Base-by-base conservation (phyloP, 768 basidiomycete species). In the Dentipellis fragilis region DNA sequence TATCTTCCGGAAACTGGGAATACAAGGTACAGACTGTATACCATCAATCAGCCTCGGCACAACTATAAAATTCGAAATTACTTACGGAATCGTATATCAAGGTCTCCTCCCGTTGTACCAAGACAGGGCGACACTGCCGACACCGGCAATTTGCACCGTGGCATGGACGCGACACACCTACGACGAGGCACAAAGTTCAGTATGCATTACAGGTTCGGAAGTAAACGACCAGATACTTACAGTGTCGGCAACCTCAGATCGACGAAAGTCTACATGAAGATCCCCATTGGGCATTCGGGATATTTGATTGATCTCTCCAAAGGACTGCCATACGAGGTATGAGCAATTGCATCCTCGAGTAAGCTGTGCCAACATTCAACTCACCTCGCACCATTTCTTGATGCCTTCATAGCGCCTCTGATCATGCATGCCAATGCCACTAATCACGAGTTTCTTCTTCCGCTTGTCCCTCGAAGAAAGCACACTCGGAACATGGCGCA, bases 131-230 rank as follows among this genome's bases (percentile, higher is more conserved):
- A 89, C 87, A 66, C 86, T 88, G 58, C 88, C 88, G 9, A 85
- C 87, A 49, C 85, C 84, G 39, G 77, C 69, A 56, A 90, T 89
- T 63, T 78, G 74, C 1, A 90, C 88, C 64, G 79, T 79, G 51
- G 88, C 88, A 60, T 85, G 82, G 56, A 90, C 68, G 40, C 88
- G 85, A 64, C 87, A 90, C 2, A 89, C 87, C 87, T 89, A 57
- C 14, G n/a, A n/a, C 4, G n/a, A 2, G 9, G n/a, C 42, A 5
- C 19, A 7, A 1, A 17, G 42, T 45, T 45, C 42, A 45, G 42
- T 17, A 19, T 17, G 14, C n/a, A 45, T 8, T 17, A 17, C 23
- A 47, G 14, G 52, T 22, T 12, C 23, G 36, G 16, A 39, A 14
- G 4, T 34, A 16, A 34, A 22, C 48, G 10, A 39, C 29, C 29